A percentile compares a stretch with the other conserved stretches of the same genome.
These are phyloP conservation scores for Spinacia oleracea DNA, from an alignment of 179 eudicot species.

Conservation along the genomic window DNA sequence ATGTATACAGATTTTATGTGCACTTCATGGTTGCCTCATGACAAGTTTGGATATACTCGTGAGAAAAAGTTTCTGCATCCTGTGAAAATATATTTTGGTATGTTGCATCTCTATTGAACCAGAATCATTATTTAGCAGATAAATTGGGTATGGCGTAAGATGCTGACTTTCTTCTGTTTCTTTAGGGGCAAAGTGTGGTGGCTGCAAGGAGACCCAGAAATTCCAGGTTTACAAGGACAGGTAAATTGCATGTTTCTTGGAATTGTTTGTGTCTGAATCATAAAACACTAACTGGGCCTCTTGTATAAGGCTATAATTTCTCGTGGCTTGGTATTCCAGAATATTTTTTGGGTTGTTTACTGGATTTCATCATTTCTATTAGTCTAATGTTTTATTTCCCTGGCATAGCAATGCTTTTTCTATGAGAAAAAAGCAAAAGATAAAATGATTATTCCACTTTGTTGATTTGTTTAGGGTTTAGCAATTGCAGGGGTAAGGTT, in stretches of 20 bases:
- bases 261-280: not conserved
- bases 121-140: not conserved
- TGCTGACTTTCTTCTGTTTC: conserved; percentile 23
- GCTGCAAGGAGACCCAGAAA: conserved; percentile 81
- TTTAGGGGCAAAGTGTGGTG: conserved; percentile 84
- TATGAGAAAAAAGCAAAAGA: not conserved
- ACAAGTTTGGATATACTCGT: conserved; percentile 60
- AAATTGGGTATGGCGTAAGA: not conserved
- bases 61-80: conserved; percentile 84
- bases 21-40: conserved; percentile 67
- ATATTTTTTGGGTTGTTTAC: conserved; percentile 1
- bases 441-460: not conserved
- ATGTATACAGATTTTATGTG: conserved; percentile 63
- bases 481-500: no score
- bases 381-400: not conserved
- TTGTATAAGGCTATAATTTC: not conserved
- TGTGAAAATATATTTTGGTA: conserved; percentile 88
- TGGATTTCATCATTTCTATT: not conserved
- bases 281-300: not conserved
- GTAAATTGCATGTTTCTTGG: conserved; percentile 32
- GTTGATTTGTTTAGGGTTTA: no score
- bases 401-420: not conserved
- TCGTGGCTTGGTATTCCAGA: not conserved
- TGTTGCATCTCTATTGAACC: conserved; percentile 18
- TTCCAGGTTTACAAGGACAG: conserved; percentile 70